These are phyloP conservation scores for Kodamaea kaohsiungensis DNA, from an alignment of 805 yeast genomes.

Conservation along the genomic window DNA sequence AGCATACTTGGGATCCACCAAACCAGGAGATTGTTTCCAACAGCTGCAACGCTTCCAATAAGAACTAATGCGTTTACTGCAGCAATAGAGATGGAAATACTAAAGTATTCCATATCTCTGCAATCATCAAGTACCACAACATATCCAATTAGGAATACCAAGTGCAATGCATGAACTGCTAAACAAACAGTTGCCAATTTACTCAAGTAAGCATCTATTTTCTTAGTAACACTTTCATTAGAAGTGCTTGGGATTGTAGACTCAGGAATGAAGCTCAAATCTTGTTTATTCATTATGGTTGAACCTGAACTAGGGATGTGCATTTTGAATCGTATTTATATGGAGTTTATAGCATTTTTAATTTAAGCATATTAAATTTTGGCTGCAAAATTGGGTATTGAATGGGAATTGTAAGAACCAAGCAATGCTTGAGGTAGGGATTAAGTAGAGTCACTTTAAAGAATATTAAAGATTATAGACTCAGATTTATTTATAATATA, in stretches of 20 bases:
- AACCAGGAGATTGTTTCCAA: background rate
- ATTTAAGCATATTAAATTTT: background rate
- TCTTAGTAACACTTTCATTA: background rate
- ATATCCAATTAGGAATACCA: background rate
- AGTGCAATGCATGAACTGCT: background rate
- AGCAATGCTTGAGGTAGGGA: too few species aligned
- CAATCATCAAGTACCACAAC: background rate
- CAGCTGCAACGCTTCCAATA: background rate
- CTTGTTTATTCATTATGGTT: background rate
- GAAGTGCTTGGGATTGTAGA: background rate
- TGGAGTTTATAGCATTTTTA: background rate
- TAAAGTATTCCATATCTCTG: background rate
- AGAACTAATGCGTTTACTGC: background rate
- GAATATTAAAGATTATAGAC: too few species aligned
- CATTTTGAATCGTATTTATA: background rate
- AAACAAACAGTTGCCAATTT: background rate
- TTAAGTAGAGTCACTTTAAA: too few species aligned
- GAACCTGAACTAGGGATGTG: background rate
- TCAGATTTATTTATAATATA: too few species aligned
- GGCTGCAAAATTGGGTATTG: background rate
- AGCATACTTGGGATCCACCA: background rate
- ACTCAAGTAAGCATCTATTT: background rate
- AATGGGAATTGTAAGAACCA: background rate
- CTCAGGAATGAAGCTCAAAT: background rate
- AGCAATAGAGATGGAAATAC: background rate